phyloP scores from a whole-genome alignment of 2,329 filamentous ascomycete genomes.

The Cordyceps pruinosa region DNA sequence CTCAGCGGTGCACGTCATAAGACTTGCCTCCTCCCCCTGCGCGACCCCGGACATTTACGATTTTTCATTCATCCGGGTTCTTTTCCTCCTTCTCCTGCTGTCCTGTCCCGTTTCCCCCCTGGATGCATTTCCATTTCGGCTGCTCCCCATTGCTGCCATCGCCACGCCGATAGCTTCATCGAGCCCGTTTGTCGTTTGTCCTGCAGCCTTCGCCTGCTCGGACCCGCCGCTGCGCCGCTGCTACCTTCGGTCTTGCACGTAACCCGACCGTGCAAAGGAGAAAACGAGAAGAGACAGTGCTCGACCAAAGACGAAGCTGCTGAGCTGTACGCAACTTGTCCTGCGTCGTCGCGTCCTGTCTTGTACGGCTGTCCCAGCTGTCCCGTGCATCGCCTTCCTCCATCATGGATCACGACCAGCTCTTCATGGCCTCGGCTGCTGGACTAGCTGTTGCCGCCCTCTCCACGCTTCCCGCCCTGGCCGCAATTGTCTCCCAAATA shows the following conservation, averaged over 20 bases:
- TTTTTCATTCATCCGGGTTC: background rate
- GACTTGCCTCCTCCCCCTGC: conserved; percentile 3
- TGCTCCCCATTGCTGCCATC: background rate
- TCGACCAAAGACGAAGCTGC: background rate
- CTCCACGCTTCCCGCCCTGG: conserved; percentile 31
- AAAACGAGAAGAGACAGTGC: background rate
- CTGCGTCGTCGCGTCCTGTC: background rate
- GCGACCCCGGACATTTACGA: background rate
- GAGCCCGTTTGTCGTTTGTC: conserved; percentile 2
- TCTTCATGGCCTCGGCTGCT: conserved; percentile 21
- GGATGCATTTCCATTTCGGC: background rate
- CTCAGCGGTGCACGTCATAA: conserved; percentile 11
- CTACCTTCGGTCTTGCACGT: background rate
- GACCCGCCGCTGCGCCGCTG: conserved; percentile 1
- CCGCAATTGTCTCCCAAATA: conserved; percentile 28
- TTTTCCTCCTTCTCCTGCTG: background rate
- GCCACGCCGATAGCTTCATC: background rate
- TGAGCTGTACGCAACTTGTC: background rate
- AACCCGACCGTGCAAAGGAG: background rate
- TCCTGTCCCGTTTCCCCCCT: background rate
- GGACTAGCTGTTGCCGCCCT: conserved; percentile 30
- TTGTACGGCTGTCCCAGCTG: too few relatives aligned
- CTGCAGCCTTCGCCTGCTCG: background rate
- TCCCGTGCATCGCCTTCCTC: background rate
- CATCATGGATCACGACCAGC: conserved; percentile 10